Percentiles rank a stretch among this genome's conserved stretches.
phyloP scores from a whole-genome alignment of 1,139 yeast species.

The Nematodospora anomalae region DNA sequence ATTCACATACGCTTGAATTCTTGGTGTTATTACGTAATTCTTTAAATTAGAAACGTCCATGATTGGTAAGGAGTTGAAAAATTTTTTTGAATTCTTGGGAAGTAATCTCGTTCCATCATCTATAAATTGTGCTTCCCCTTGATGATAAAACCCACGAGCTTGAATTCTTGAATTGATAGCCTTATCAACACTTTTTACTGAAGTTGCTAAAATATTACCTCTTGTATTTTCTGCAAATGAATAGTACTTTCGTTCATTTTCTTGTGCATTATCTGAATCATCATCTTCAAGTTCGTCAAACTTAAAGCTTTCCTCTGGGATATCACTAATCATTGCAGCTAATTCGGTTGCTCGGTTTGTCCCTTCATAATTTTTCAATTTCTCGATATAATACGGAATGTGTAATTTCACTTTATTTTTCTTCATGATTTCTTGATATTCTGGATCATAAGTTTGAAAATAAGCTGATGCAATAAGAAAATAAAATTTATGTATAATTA shows the following conservation, averaged over 20 bases:
- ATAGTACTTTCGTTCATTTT: constrained; percentile 45
- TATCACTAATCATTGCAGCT: constrained; percentile 24
- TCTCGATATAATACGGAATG: constrained; percentile 7
- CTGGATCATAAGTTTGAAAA: constrained; percentile 58
- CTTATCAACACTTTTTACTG: constrained; percentile 37
- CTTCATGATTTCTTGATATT: constrained; percentile 30
- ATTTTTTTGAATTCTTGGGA: constrained; percentile 38
- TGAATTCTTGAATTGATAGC: constrained; percentile 27
- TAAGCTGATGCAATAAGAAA: constrained; percentile 82
- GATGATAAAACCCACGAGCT: constrained; percentile 23
- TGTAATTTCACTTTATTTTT: constrained; percentile 11
- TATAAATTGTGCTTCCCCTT: constrained; percentile 11
- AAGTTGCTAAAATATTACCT: constrained; percentile 47
- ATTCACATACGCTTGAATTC: constrained; percentile 20
- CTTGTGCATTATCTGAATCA: constrained; percentile 14
- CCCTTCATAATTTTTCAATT: constrained; percentile 9
- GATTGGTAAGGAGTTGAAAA: constrained; percentile 33
- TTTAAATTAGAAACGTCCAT: constrained; percentile 22
- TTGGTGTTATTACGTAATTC: constrained; percentile 23
- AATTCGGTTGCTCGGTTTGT: constrained; percentile 23
- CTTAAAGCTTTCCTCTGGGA: constrained; percentile 17
- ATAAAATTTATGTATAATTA: constrained; percentile 69
- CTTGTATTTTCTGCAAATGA: constrained; percentile 64
- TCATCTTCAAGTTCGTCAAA: constrained; percentile 10
- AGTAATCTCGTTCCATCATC: constrained; percentile 35